Conservation (phyloP, 257 asterid species). For the Nicotiana attenuata region DNA sequence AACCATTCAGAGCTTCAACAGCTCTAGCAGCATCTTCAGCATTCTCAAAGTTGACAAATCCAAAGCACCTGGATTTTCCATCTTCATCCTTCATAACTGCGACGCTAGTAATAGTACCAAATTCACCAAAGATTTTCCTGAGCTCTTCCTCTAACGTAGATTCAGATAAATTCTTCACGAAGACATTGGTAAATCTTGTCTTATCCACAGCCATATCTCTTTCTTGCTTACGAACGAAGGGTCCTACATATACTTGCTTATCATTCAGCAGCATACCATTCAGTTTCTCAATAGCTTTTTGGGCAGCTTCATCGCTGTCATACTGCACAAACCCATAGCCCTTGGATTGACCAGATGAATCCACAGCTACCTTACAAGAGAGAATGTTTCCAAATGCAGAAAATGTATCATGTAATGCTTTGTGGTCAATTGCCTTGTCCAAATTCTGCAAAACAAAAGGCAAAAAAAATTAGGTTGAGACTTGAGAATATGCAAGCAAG, state of each 20-base stretch:
- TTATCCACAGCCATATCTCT: conserved; percentile 63
- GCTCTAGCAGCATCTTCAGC: conserved; percentile 87
- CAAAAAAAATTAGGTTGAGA: neutral
- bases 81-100: conserved; percentile 81
- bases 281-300: conserved; percentile 73
- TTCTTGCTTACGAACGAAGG: conserved; percentile 83
- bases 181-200: conserved; percentile 69
- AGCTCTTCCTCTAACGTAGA: conserved; percentile 69
- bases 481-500: neutral
- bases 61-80: conserved; percentile 83
- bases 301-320: conserved; percentile 76
- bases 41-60: conserved; percentile 85
- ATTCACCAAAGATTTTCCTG: conserved; percentile 54
- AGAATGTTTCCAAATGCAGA: conserved; percentile 70
- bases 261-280: conserved; percentile 89
- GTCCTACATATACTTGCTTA: conserved; percentile 83
- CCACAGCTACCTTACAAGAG: conserved; percentile 82
- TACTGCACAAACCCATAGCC: conserved; percentile 95
- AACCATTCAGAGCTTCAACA: conserved; percentile 76
- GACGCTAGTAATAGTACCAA: conserved; percentile 60
- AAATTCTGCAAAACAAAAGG: conserved; percentile 44
- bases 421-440: conserved; percentile 93
- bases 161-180: conserved; percentile 79
- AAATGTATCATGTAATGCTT: conserved; percentile 83
- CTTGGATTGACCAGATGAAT: conserved; percentile 66